Evolutionary conservation across 2,329 filamentous ascomycete species (phyloP).

Genomic region (Aspergillus sp.): DNA sequence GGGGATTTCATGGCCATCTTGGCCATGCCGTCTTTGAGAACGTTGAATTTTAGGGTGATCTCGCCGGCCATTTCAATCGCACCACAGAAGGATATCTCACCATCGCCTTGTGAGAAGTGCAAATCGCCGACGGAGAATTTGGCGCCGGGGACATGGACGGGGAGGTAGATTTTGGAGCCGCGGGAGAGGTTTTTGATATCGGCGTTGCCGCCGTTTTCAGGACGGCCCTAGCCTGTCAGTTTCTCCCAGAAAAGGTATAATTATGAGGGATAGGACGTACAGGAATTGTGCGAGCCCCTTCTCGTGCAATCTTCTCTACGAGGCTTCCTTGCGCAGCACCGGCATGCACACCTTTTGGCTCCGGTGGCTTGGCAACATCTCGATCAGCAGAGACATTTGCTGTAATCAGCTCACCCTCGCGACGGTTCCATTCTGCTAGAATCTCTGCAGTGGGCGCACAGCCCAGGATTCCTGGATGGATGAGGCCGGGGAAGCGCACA

Average conservation of each 20-base stretch:
- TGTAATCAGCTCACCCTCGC: constrained; percentile 72
- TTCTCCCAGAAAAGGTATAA: neutral
- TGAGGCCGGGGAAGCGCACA: constrained; percentile 80
- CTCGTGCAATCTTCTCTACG: constrained; percentile 61
- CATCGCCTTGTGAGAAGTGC: constrained; percentile 82
- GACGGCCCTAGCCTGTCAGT: constrained; percentile 48
- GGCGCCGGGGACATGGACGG: constrained; percentile 77
- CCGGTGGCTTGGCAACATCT: constrained; percentile 70
- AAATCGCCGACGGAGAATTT: constrained; percentile 88
- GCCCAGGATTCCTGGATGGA: constrained; percentile 86
- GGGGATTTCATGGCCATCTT: constrained; percentile 72
- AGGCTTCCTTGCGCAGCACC: constrained; percentile 55
- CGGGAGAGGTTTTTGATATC: constrained; percentile 82
- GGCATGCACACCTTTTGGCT: constrained; percentile 65
- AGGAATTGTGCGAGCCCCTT: constrained; percentile 80
- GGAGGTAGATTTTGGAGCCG: constrained; percentile 76
- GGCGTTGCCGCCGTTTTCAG: constrained; percentile 84
- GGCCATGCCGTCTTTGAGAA: constrained; percentile 73
- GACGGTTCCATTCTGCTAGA: constrained; percentile 73
- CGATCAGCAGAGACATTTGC: constrained; percentile 58
- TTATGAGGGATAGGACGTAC: constrained; percentile 24
- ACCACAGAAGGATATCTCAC: constrained; percentile 81
- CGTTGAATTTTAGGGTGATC: constrained; percentile 83
- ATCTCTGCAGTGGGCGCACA: constrained; percentile 77
- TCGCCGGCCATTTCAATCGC: constrained; percentile 92